These are phyloP conservation scores for Solanum etuberosum DNA, from an alignment of 257 asterid genomes.

Conservation along the genomic window DNA sequence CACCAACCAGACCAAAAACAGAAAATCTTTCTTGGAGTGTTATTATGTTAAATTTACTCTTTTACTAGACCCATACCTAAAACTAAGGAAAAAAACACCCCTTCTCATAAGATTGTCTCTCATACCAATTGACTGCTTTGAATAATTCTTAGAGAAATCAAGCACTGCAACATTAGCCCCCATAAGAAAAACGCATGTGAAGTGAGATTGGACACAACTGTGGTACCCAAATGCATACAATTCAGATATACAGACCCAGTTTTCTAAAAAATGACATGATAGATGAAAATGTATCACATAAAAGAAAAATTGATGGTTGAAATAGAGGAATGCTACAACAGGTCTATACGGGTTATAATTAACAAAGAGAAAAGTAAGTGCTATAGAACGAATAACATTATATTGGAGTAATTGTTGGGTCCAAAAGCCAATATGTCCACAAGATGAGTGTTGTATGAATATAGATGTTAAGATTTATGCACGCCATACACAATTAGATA, in stretches of 20 bases:
- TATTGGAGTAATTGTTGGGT: neutral
- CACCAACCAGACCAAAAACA: neutral
- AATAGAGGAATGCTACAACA: neutral
- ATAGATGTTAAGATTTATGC: neutral
- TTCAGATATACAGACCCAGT: neutral
- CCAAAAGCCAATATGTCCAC: neutral
- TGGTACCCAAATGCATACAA: neutral
- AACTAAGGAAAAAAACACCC: neutral
- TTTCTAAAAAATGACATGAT: neutral
- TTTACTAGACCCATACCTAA: neutral
- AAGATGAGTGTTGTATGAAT: neutral
- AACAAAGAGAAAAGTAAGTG: neutral
- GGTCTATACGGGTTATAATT: neutral
- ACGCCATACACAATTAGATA: neutral
- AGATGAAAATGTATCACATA: neutral
- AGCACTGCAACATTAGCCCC: neutral
- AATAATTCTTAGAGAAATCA: neutral
- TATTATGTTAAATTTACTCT: neutral
- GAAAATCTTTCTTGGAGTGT: neutral
- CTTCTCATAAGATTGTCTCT: neutral
- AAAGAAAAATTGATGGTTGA: neutral
- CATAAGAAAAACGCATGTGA: neutral
- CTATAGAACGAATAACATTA: neutral
- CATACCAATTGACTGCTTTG: neutral
- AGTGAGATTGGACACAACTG: neutral